phyloP scores from a whole-genome alignment of 805 yeast species.

The Starmera caribaea region DNA sequence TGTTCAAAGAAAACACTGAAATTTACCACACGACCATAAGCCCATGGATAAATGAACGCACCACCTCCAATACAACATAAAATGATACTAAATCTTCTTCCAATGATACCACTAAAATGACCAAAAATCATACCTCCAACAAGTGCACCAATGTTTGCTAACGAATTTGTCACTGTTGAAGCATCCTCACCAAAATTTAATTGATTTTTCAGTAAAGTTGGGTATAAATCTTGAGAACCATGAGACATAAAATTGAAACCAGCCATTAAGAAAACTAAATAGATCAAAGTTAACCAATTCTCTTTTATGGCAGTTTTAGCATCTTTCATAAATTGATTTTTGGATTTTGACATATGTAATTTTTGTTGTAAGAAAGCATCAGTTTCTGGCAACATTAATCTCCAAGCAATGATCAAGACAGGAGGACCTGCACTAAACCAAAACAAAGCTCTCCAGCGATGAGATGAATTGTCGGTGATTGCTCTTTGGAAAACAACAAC shows the following conservation, averaged over 20 bases:
- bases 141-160: conserved; percentile 51
- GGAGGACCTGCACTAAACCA: conserved; percentile 63
- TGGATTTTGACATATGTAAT: conserved; percentile 22
- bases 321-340: conserved; percentile 24
- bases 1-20: conserved; percentile 57
- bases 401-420: conserved; percentile 29
- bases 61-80: conserved; percentile 47
- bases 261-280: conserved; percentile 49
- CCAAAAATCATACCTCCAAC: conserved; percentile 48
- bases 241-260: conserved; percentile 57
- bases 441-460: conserved; percentile 56
- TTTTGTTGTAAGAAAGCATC: conserved; percentile 37
- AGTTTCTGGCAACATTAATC: conserved; percentile 40
- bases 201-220: conserved; percentile 42
- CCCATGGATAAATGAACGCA: conserved; percentile 57
- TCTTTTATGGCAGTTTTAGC: conserved; percentile 25
- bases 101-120: conserved; percentile 43
- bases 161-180: conserved; percentile 45
- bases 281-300: conserved; percentile 52
- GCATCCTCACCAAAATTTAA: conserved; percentile 30
- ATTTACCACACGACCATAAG: conserved; percentile 40
- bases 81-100: conserved; percentile 45
- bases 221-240: conserved; percentile 55
- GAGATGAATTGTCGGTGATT: conserved; percentile 40
- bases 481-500: conserved; percentile 61